These are phyloP conservation scores for Pelagomonas calceolata DNA, from an alignment of 108 stramenopile species.

Conservation along the genomic window DNA sequence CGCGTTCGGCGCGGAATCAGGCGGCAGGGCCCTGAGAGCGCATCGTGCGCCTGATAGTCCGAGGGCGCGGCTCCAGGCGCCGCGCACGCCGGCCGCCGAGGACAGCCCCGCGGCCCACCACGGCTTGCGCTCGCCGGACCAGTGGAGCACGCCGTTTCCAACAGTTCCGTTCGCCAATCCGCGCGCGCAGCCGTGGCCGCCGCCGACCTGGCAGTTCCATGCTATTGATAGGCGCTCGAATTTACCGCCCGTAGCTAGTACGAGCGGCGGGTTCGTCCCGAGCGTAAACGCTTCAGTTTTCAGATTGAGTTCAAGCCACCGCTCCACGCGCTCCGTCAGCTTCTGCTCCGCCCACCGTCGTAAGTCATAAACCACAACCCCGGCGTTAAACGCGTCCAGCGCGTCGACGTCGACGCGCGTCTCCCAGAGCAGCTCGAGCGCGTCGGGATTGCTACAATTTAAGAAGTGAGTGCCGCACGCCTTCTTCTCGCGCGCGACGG, in stretches of 20 bases:
- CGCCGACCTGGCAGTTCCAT: background rate
- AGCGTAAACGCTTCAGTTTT: background rate
- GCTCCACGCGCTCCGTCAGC: background rate
- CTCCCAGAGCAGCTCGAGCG: background rate
- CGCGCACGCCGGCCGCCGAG: background rate
- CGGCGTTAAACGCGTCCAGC: background rate
- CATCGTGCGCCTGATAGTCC: background rate
- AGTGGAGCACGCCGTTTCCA: background rate
- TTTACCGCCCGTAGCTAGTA: background rate
- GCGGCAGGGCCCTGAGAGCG: background rate
- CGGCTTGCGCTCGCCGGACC: background rate
- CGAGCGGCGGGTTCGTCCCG: background rate
- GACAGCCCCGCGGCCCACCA: background rate
- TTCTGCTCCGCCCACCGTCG: background rate
- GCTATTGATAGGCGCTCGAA: background rate
- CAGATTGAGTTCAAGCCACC: background rate
- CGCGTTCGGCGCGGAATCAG: background rate
- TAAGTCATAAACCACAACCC: background rate
- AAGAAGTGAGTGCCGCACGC: background rate
- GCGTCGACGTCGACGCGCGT: background rate
- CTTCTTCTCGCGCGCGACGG: background rate
- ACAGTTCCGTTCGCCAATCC: background rate
- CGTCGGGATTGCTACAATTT: background rate
- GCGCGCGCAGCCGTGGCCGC: background rate
- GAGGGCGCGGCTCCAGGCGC: background rate